Evolutionary conservation across 257 asterid species (phyloP), one percentile per base, ranked within the genome.

Genomic region (Osmanthus fragrans): DNA sequence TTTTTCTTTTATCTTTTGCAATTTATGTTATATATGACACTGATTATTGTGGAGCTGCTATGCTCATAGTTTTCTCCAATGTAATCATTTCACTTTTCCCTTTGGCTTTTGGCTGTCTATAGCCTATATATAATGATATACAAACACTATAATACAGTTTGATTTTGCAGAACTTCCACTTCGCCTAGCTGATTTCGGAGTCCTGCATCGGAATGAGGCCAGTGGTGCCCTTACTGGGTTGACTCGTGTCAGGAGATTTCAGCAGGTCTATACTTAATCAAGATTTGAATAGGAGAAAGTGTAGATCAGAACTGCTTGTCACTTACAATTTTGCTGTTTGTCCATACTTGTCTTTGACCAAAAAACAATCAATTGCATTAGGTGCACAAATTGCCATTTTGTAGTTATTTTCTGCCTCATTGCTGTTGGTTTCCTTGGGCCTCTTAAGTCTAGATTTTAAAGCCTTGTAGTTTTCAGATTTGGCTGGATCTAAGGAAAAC

Each of bases 141-240:
- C 34, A 7, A 51, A 70, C 67, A 40, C 74, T 83, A 75, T 77
- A 81, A 51, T 33, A 56, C 63, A 8, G 25, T 34, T 32, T 60
- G 45, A 70, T 67, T 71, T 78, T 85, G 83, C 95, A 96, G 99
- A 96, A 76, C 92, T 96, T 70, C 99, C 98, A 6, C 91, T 96
- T 73, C 97, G 98, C 80, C 81, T 93, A 76, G 99, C 98, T 79
- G 99, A 96, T 86, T 96, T 96, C 80, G 98, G 99, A 37, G 97
- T 92, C 72, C 82, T 93, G 89, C 98, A 93, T 83, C 93, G 98
- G 73, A 96, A 96, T 79, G 99, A 96, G 83, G 96, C 96, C 78
- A 96, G 97, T 81, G 99, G 97, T 73, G 99, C 99, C 76, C 97
- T 96, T 81, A 92, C 98, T 54, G 99, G 98, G 60, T 81, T 96